Evolutionary conservation across 371 early-diverging fungal species (phyloP), one percentile per base, ranked within the genome.

Genomic region (Chytridium lagenaria): DNA sequence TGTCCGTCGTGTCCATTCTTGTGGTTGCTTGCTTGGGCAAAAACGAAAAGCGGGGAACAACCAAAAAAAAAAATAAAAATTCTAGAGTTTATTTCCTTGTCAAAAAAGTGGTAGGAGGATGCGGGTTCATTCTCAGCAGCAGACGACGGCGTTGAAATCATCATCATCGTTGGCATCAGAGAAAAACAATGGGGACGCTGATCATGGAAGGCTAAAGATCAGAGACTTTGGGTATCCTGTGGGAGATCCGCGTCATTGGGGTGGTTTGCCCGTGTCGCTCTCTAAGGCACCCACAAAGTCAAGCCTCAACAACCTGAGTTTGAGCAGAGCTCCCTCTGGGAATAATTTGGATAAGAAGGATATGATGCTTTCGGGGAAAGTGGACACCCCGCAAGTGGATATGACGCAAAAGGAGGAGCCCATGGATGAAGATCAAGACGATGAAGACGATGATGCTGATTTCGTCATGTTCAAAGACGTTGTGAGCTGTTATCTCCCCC

Each of bases 251-350:
- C 2, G 68, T 3, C 68, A 68, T 36, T 68, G 68, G 68, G 68
- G 68, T 40, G 44, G 36, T 3, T 34, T 40, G 12, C 40, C 40
- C 10, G 16, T 66, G 23, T 28, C 66, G 15, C 66, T 38, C 5
- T 38, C 66, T 30, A 66, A 66, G 36, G 44, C 66, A n/a, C 66
- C 66, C 38, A 66, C 66, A 22, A 66, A 66, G 44, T 66, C 66
- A 2, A 68, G 34, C 36, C 28, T 49, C 30, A n/a, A n/a, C n/a
- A 68, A 68, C 52, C 33, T 34, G 51, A 50, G 26, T 7, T 49
- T 33, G 50, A 49, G 39, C 66, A 5, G 52, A 28, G 30, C 50
- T 2, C 50, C 49, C n/a, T 68, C 68, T 19, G 2, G 7, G 26
- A 23, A 5, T 12, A 38, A 66, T 5, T 44, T 66, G 44, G 26